Percentiles rank a stretch among this genome's conserved stretches.
These are phyloP conservation scores for Raphanus sativus DNA, from an alignment of 345 rosid genomes.

Conservation along the genomic window DNA sequence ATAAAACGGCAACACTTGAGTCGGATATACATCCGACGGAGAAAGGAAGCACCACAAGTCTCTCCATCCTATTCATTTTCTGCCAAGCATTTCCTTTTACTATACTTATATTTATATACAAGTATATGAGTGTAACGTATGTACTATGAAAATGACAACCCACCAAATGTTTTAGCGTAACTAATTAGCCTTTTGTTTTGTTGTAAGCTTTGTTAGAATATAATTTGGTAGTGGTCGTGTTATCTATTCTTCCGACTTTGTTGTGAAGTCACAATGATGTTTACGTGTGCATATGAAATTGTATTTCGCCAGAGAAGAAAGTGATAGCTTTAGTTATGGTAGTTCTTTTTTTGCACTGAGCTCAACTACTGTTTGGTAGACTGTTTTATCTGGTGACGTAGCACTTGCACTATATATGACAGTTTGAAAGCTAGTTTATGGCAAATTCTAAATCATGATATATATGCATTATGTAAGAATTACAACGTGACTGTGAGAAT, in stretches of 20 bases:
- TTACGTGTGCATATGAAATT: constrained; percentile 35
- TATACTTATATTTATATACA: constrained; percentile 18
- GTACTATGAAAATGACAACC: constrained; percentile 14
- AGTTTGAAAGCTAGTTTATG: not conserved
- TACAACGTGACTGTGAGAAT: not conserved
- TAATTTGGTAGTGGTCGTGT: constrained; percentile 34
- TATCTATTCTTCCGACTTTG: constrained; percentile 24
- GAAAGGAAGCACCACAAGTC: constrained; percentile 77
- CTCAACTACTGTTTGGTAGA: constrained; percentile 41
- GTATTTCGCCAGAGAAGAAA: constrained; percentile 26
- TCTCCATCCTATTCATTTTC: constrained; percentile 74
- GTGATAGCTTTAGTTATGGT: constrained; percentile 16
- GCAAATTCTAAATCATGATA: not conserved
- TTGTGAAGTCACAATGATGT: constrained; percentile 44
- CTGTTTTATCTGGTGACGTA: constrained; percentile 24
- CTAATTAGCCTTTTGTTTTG: not conserved
- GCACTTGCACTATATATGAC: not conserved
- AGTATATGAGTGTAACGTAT: constrained; percentile 1
- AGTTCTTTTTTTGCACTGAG: not conserved
- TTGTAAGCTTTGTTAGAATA: constrained; percentile 30
- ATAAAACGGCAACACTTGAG: constrained; percentile 45
- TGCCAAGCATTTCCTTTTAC: constrained; percentile 33
- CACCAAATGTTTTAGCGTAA: constrained; percentile 33
- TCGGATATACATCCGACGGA: constrained; percentile 72
- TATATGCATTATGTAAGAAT: not conserved